phyloP scores from a whole-genome alignment of 495 filamentous ascomycete genomes.

The Immersiella caudata region DNA sequence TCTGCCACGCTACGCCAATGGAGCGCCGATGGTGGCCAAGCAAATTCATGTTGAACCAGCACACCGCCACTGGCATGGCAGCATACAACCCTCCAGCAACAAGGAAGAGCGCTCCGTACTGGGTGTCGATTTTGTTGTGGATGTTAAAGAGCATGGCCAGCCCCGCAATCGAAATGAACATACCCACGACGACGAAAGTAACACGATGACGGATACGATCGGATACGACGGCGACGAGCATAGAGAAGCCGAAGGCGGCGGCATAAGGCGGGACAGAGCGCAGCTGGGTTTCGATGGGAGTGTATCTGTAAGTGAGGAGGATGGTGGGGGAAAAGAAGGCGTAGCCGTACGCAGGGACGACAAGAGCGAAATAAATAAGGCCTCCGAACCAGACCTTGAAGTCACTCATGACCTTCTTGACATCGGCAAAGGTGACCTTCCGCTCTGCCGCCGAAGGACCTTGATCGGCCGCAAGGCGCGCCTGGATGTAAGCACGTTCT shows the following conservation, averaged over 20 bases:
- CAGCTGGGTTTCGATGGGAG: conserved; percentile 73
- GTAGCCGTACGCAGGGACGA: conserved; percentile 82
- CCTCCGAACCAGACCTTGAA: conserved; percentile 72
- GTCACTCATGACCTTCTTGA: conserved; percentile 74
- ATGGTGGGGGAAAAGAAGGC: conserved; percentile 76
- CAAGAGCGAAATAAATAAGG: conserved; percentile 87
- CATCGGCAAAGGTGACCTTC: conserved; percentile 63
- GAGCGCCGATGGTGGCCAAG: conserved; percentile 84
- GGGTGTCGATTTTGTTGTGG: conserved; percentile 53
- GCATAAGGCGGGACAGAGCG: conserved; percentile 86
- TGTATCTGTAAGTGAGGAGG: conserved; percentile 67
- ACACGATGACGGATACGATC: conserved; percentile 74
- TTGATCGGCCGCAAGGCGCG: conserved; percentile 75
- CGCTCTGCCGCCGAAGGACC: conserved; percentile 71
- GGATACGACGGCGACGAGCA: conserved; percentile 69
- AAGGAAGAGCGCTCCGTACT: conserved; percentile 78
- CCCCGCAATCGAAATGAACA: conserved; percentile 66
- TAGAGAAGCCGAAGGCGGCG: conserved; percentile 71
- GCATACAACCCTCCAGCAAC: conserved; percentile 65
- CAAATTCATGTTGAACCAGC: conserved; percentile 94
- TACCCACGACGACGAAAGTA: conserved; percentile 66
- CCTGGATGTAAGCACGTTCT: conserved; percentile 73
- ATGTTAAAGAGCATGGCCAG: conserved; percentile 72
- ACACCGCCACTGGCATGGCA: conserved; percentile 82
- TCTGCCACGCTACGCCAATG: conserved; percentile 85